A percentile compares a stretch with the other conserved stretches of the same genome.
These are phyloP conservation scores for Suillus alpinus DNA, from an alignment of 768 basidiomycete species.

Conservation along the genomic window DNA sequence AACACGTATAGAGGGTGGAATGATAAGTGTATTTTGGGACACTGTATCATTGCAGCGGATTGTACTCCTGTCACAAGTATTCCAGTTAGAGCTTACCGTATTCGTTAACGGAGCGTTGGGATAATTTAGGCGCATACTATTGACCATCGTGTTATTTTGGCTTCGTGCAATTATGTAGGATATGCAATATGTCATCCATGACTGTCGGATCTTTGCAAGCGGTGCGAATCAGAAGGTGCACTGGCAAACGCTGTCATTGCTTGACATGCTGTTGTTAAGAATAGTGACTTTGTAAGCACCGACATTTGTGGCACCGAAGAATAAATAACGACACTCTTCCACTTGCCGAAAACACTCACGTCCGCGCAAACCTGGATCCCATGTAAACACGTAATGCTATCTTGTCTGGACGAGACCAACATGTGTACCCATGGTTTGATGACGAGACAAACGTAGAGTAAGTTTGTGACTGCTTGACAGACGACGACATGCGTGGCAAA, in stretches of 20 bases:
- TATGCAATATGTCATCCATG: neutral
- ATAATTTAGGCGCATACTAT: neutral
- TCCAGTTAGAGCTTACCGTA: neutral
- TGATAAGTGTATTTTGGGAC: conserved; percentile 14
- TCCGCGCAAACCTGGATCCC: neutral
- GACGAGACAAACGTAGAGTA: neutral
- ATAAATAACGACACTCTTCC: neutral
- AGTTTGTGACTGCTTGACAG: neutral
- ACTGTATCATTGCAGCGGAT: conserved; percentile 13
- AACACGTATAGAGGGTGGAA: neutral
- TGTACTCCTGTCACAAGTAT: conserved; percentile 20
- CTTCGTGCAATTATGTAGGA: neutral
- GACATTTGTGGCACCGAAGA: neutral
- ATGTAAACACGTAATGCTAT: neutral
- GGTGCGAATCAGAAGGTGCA: neutral
- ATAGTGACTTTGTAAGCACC: neutral
- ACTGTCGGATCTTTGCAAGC: neutral
- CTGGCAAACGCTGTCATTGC: conserved; percentile 3
- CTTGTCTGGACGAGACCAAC: neutral
- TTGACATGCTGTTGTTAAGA: neutral
- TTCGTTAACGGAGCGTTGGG: neutral
- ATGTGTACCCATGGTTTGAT: neutral
- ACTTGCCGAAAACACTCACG: neutral
- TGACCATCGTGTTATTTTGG: neutral
- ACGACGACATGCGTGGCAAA: neutral